Conservation (phyloP, 2,329 filamentous ascomycete genomes). For the Didymellaceae sp. region DNA sequence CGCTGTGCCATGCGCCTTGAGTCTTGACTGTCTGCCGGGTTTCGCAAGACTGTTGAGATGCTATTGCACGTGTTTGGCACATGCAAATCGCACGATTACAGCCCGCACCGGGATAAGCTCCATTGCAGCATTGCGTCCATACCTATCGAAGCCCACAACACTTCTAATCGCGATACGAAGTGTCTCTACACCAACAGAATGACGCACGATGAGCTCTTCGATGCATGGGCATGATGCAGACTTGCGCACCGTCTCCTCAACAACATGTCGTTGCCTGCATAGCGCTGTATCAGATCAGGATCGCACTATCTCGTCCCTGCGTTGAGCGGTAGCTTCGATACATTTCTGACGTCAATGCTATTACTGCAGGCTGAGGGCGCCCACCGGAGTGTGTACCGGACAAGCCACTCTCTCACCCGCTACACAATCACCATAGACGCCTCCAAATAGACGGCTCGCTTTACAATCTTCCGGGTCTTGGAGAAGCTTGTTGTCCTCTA, state of each 20-base stretch:
- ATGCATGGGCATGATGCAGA: slow-evolving; percentile 5
- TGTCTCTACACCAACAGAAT: slow-evolving; percentile 1
- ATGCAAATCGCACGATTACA: slow-evolving; percentile 2
- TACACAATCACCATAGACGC: no score
- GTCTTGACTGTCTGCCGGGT: not conserved
- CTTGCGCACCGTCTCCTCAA: slow-evolving; percentile 19
- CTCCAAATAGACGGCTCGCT: no score
- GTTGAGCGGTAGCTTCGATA: slow-evolving; percentile 5
- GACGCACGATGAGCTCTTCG: slow-evolving; percentile 14
- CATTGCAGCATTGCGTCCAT: not conserved
- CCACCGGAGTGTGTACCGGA: slow-evolving; percentile 5
- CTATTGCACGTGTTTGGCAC: slow-evolving; percentile 13
- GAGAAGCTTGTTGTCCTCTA: no score
- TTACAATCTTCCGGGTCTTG: no score
- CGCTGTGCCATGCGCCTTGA: not conserved
- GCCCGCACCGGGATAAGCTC: not conserved
- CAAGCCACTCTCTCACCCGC: no score
- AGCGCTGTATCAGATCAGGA: slow-evolving; percentile 17
- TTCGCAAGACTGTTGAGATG: slow-evolving; percentile 5
- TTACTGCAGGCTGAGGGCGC: slow-evolving; percentile 15
- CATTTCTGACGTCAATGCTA: slow-evolving; percentile 27
- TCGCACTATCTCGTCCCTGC: slow-evolving; percentile 21
- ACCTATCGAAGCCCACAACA: not conserved
- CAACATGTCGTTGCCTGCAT: slow-evolving; percentile 13
- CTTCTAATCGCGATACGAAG: not conserved